Percentiles rank a stretch among this genome's conserved stretches.
Evolutionary conservation across 345 rosid species (phyloP).

Genomic region (Sisymbrium irio): DNA sequence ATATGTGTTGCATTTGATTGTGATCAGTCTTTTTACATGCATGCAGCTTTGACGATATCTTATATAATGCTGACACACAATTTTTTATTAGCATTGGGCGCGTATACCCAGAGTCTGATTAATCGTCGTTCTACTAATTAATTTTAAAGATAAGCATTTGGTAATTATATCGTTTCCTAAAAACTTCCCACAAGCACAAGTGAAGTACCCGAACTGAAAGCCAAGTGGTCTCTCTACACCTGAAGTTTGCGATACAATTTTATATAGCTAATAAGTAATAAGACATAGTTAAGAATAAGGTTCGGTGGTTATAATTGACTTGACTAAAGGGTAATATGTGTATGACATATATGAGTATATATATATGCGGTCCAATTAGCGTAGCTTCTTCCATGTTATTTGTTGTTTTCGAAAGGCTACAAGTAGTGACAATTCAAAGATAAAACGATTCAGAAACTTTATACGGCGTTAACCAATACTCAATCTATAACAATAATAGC

Average conservation of each 20-base stretch:
- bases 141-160: background rate
- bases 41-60: background rate
- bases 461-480: background rate
- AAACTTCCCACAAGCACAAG: background rate
- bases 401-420: background rate
- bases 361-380: conserved; percentile 12
- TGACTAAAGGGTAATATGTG: background rate
- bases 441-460: background rate
- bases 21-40: conserved; percentile 11
- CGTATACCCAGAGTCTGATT: background rate
- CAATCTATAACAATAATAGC: background rate
- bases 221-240: background rate
- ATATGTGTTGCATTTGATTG: background rate
- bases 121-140: background rate
- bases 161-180: background rate
- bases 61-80: background rate
- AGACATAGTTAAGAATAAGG: background rate
- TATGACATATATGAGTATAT: background rate
- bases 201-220: background rate
- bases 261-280: background rate
- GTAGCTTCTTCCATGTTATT: background rate
- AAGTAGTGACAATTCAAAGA: background rate
- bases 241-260: background rate
- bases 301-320: background rate
- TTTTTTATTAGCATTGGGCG: background rate